Percentiles rank a stretch among this genome's conserved stretches.
phyloP scores from a whole-genome alignment of 805 yeast genomes.

The Kodamaea jinghongensis region DNA sequence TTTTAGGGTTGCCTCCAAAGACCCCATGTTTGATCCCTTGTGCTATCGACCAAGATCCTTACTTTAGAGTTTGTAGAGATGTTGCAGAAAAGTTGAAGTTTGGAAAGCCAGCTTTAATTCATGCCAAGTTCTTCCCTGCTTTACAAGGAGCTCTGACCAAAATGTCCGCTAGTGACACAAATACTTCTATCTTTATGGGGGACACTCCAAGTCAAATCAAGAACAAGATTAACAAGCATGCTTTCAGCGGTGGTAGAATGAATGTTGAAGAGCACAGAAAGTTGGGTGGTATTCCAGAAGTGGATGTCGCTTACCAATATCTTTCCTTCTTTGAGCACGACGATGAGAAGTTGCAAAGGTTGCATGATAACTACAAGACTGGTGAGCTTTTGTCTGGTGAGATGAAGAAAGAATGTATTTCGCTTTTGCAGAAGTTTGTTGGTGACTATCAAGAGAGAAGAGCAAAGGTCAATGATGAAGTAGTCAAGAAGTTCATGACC shows the following conservation, averaged over 20 bases:
- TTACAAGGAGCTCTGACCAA: conserved; percentile 94
- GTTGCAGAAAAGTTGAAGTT: conserved; percentile 92
- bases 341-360: conserved; percentile 67
- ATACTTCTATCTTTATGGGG: conserved; percentile 90
- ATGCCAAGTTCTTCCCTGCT: conserved; percentile 97
- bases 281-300: conserved; percentile 90
- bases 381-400: conserved; percentile 92
- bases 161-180: conserved; percentile 93
- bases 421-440: conserved; percentile 75
- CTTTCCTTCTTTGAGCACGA: conserved; percentile 86
- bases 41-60: conserved; percentile 99
- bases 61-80: conserved; percentile 95
- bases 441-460: conserved; percentile 79
- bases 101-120: conserved; percentile 87
- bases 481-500: conserved; percentile 69
- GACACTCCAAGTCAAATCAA: conserved; percentile 90
- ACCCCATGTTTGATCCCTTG: conserved; percentile 97
- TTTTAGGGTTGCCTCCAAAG: conserved; percentile 79
- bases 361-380: conserved; percentile 62
- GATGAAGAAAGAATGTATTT: conserved; percentile 84
- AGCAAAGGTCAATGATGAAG: conserved; percentile 57
- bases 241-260: conserved; percentile 91
- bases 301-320: conserved; percentile 94
- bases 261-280: conserved; percentile 87
- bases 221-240: conserved; percentile 93